These are phyloP conservation scores for Arabidopsis hybrid DNA, from an alignment of 441 rosid species.

Conservation along the genomic window DNA sequence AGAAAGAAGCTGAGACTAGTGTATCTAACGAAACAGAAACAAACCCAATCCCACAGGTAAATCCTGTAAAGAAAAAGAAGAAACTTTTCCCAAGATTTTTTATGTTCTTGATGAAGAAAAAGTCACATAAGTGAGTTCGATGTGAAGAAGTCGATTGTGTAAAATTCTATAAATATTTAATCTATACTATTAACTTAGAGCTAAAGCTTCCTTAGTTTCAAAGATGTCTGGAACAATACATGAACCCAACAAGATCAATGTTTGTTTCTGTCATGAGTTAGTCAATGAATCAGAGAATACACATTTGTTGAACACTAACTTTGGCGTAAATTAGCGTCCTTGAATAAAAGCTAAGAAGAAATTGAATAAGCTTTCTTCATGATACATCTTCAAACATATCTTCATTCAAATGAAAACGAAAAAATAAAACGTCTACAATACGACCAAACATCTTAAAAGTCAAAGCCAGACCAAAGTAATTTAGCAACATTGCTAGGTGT, in stretches of 20 bases:
- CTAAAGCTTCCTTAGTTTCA: neutral
- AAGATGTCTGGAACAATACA: slow-evolving; percentile 1
- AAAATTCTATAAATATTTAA: slow-evolving; percentile 10
- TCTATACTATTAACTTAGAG: neutral
- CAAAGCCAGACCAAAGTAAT: slow-evolving; percentile 26
- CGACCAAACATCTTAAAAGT: slow-evolving; percentile 14
- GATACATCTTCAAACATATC: neutral
- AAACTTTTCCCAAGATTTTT: slow-evolving; percentile 75
- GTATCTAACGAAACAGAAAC: slow-evolving; percentile 45
- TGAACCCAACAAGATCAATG: neutral
- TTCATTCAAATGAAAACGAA: neutral
- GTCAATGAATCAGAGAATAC: neutral
- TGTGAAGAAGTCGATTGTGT: slow-evolving; percentile 21
- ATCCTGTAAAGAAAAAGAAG: slow-evolving; percentile 76
- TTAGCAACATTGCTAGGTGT: slow-evolving; percentile 29
- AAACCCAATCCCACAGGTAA: slow-evolving; percentile 51
- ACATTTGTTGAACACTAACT: neutral
- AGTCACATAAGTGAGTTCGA: slow-evolving; percentile 50
- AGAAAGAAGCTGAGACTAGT: slow-evolving; percentile 45
- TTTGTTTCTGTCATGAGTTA: neutral
- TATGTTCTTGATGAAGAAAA: slow-evolving; percentile 68
- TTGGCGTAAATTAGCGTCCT: neutral
- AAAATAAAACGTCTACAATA: slow-evolving; percentile 17
- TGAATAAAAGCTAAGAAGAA: neutral
- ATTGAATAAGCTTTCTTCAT: slow-evolving; percentile 21